phyloP scores from a whole-genome alignment of 1,139 yeast genomes.

The Lodderomyces margitis region DNA sequence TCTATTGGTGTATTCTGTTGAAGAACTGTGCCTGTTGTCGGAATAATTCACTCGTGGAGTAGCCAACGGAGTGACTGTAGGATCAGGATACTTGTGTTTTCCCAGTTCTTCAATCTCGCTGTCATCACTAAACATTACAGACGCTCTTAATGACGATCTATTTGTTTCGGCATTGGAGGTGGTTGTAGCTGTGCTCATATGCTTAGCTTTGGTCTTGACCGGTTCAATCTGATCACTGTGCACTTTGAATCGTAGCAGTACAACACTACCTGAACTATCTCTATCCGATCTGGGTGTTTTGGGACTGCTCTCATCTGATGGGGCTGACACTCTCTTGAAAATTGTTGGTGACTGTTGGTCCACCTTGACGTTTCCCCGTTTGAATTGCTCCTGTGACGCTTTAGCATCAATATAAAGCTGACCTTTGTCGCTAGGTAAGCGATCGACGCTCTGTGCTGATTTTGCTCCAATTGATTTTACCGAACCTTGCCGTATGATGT shows the following conservation, averaged over 20 bases:
- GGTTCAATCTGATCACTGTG: constrained; percentile 12
- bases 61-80: constrained; percentile 14
- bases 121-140: constrained; percentile 16
- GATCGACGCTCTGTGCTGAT: background rate
- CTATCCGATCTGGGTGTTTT: constrained; percentile 6
- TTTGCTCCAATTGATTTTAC: constrained; percentile 3
- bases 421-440: background rate
- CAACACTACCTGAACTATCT: constrained; percentile 7
- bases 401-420: constrained; percentile 5
- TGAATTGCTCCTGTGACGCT: constrained; percentile 6
- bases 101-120: constrained; percentile 15
- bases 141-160: constrained; percentile 11
- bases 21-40: constrained; percentile 4
- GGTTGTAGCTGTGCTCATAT: constrained; percentile 8
- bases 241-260: constrained; percentile 8
- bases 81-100: constrained; percentile 14
- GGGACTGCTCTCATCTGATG: constrained; percentile 4
- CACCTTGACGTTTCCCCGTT: constrained; percentile 1
- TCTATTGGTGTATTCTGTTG: constrained; percentile 4
- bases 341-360: constrained; percentile 7
- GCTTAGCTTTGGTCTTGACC: constrained; percentile 7
- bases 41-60: constrained; percentile 9
- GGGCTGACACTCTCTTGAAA: constrained; percentile 4
- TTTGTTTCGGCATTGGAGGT: constrained; percentile 6
- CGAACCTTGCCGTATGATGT: constrained; percentile 11